Percentiles rank a stretch among this genome's conserved stretches.
phyloP scores from a whole-genome alignment of 2,329 filamentous ascomycete genomes.

The Neobulgaria alba region DNA sequence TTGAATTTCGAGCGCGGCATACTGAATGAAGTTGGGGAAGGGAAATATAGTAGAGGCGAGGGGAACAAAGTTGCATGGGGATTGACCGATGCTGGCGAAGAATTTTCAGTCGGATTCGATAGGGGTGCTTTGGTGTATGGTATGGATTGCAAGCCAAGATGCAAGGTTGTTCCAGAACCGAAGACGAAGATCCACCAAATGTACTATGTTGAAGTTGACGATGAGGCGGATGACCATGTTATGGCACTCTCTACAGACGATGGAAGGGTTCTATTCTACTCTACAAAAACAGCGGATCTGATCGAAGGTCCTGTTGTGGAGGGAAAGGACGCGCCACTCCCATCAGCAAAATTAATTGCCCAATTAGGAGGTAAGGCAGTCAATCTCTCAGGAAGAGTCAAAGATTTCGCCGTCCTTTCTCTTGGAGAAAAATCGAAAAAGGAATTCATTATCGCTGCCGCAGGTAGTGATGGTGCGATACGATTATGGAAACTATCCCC shows the following conservation, averaged over 20 bases:
- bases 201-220: constrained; percentile 52
- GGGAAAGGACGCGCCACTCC: constrained; percentile 38
- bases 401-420: constrained; percentile 67
- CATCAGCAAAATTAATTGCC: constrained; percentile 59
- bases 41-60: constrained; percentile 69
- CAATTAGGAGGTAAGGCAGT: constrained; percentile 67
- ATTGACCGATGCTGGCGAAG: constrained; percentile 60
- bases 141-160: constrained; percentile 76
- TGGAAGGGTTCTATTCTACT: constrained; percentile 76
- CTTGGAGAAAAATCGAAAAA: constrained; percentile 30
- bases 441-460: constrained; percentile 57
- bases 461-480: constrained; percentile 78
- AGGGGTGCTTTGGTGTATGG: constrained; percentile 77
- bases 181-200: constrained; percentile 80
- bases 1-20: constrained; percentile 73
- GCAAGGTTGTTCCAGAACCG: constrained; percentile 56
- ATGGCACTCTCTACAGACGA: constrained; percentile 84
- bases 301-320: constrained; percentile 22
- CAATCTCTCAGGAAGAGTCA: constrained; percentile 68
- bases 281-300: constrained; percentile 48
- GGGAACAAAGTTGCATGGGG: constrained; percentile 79
- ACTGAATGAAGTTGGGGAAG: constrained; percentile 67
- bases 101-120: constrained; percentile 87
- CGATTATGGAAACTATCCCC: constrained; percentile 60
- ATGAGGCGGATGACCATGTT: constrained; percentile 43